These are phyloP conservation scores for Globisporangium rhizosaccharum DNA, from an alignment of 352 stramenopile species.

Conservation along the genomic window DNA sequence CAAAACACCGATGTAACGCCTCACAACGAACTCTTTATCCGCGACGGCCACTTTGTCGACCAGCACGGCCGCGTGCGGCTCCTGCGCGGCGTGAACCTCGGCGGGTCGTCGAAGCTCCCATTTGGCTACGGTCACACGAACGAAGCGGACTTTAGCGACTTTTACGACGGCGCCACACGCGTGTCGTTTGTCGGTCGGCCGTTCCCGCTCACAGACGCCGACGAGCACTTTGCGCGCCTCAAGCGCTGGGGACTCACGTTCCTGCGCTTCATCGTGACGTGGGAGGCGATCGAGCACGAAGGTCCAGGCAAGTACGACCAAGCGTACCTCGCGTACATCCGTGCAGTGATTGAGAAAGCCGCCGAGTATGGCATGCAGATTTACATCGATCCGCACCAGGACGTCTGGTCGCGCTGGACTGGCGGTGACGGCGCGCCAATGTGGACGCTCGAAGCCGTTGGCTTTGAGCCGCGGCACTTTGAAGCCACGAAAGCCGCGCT, in stretches of 20 bases:
- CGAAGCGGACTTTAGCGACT: constrained; percentile 16
- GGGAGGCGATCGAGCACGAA: constrained; percentile 87
- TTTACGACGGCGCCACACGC: constrained; percentile 41
- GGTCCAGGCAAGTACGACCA: constrained; percentile 79
- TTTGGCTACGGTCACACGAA: constrained; percentile 44
- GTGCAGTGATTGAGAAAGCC: constrained; percentile 49
- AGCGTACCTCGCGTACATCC: constrained; percentile 82
- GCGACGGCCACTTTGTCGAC: constrained; percentile 81
- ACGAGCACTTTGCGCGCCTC: constrained; percentile 74
- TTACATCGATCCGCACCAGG: constrained; percentile 90
- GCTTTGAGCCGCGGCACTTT: constrained; percentile 75
- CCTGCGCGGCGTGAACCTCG: constrained; percentile 85
- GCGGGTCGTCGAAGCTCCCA: constrained; percentile 86
- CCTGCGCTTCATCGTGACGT: constrained; percentile 83
- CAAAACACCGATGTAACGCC: too few relatives aligned
- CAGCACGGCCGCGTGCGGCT: constrained; percentile 61
- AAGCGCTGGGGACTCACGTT: constrained; percentile 80
- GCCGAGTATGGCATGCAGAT: constrained; percentile 65
- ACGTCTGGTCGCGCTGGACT: constrained; percentile 89
- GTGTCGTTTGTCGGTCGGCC: constrained; percentile 80
- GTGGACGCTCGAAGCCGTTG: constrained; percentile 83
- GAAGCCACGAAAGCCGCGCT: constrained; percentile 66
- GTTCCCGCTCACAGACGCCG: constrained; percentile 79
- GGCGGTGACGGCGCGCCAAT: constrained; percentile 87
- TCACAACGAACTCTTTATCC: constrained; percentile 22